These are phyloP conservation scores for Chenopodium berlandieri DNA, from an alignment of 148 eudicot species.

Conservation along the genomic window DNA sequence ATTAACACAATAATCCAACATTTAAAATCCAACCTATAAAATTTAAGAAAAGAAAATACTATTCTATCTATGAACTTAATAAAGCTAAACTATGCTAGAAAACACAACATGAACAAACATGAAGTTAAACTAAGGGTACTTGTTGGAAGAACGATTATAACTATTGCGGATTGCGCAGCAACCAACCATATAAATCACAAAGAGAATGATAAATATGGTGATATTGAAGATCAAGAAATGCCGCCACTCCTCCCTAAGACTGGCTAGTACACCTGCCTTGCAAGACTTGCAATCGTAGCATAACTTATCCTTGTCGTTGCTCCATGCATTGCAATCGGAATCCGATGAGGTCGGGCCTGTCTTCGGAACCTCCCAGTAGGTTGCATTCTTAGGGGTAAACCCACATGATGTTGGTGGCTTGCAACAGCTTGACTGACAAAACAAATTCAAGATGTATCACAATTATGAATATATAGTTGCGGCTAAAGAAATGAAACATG, in stretches of 20 bases:
- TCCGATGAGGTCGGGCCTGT: conserved; percentile 28
- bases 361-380: conserved; percentile 49
- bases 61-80: not conserved
- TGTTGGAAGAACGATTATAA: conserved; percentile 4
- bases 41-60: not conserved
- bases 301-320: conserved; percentile 38
- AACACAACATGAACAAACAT: not conserved
- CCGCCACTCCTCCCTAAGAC: conserved; percentile 53
- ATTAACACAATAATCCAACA: not conserved
- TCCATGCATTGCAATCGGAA: conserved; percentile 59
- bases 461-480: too few relatives aligned
- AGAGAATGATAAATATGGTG: conserved; percentile 29
- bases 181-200: conserved; percentile 40
- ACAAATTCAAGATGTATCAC: not conserved
- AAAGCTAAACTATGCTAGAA: not conserved
- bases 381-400: conserved; percentile 43
- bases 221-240: conserved; percentile 36
- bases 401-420: conserved; percentile 66
- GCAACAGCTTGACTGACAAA: conserved; percentile 70
- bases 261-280: conserved; percentile 50
- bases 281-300: conserved; percentile 67
- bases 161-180: conserved; percentile 52
- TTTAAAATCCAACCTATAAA: not conserved
- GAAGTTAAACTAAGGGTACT: not conserved
- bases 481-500: too few relatives aligned